These are phyloP conservation scores for Aspergillus persii DNA, from an alignment of 2,329 filamentous ascomycete genomes.

Conservation along the genomic window DNA sequence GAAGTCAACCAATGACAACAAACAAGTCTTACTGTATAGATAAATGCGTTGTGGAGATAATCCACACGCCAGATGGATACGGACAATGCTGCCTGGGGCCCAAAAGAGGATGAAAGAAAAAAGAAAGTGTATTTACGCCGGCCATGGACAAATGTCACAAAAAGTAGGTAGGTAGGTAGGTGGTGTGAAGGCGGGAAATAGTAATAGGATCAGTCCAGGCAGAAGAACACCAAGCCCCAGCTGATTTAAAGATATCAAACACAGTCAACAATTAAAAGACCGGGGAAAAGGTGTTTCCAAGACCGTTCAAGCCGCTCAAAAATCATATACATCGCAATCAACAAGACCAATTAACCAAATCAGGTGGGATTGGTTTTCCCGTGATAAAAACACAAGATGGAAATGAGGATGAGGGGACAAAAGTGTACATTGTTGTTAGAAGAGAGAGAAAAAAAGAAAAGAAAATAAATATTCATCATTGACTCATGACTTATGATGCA, in stretches of 20 bases:
- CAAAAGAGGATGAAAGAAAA: not conserved
- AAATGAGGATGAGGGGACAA: not conserved
- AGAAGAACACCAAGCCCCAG: not conserved
- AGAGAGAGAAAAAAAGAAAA: not conserved
- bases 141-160: slow-evolving; percentile 1
- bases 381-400: slow-evolving; percentile 1
- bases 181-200: not conserved
- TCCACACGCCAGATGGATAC: too few species aligned
- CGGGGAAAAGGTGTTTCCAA: not conserved
- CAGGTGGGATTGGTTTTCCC: not conserved
- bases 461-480: slow-evolving; percentile 8
- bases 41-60: too few species aligned
- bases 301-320: not conserved
- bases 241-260: slow-evolving; percentile 6
- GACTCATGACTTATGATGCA: slow-evolving; percentile 13
- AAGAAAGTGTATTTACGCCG: slow-evolving; percentile 6
- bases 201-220: not conserved
- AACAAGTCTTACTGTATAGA: too few species aligned
- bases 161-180: not conserved
- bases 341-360: slow-evolving; percentile 2
- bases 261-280: slow-evolving; percentile 1
- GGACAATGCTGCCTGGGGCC: not conserved
- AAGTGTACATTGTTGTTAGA: slow-evolving; percentile 14
- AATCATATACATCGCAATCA: slow-evolving; percentile 19
- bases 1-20: too few species aligned